Base-by-base conservation (phyloP, 352 stramenopile genomes). In the Peronospora belbahrii region DNA sequence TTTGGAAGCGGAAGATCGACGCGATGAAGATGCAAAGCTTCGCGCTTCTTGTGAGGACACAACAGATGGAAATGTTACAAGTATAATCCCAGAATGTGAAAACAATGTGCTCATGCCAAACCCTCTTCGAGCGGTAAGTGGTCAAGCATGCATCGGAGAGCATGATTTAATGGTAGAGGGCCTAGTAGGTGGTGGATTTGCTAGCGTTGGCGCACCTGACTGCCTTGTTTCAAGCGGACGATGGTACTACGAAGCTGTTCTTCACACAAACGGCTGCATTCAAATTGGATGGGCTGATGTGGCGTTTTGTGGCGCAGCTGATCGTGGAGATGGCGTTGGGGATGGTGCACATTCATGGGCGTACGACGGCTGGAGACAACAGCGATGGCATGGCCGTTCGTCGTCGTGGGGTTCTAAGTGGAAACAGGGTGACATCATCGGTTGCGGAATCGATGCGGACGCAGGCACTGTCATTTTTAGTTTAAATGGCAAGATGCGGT, bases 281-380 rank as follows among this genome's bases (percentile, higher is more conserved):
- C 91, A 97, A 59, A 94, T 97, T 42, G 91, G 91, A 2, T 97
- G 89, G 91, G 85, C 85, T 17, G 84, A 96, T 52, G 77, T 88
- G 7, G 78, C 79, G 6, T 97, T 96, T 40, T 91, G 63, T 9
- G 82, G 84, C 19, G 83, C 88, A 17, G 83, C 86, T 15, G 83
- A 89, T 42, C 66, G 85, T 24, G 91, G 88, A 25, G 83, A 97
- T 64, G 91, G 91, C 34, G 88, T 97, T 42, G 91, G 91, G 40
- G 91, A 97, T 64, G 83, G 87, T 11, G 64, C 70, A 3, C 80
- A 95, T 44, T 97, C 90, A 8, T 97, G 90, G 90, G 86, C 85
- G 7, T 97, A 96, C 47, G 91, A 97, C 46, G 91, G 89, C 5
- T 96, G 84, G 74, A 71, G 90, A 23, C 83, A 96, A 52, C 82